phyloP scores from a whole-genome alignment of 805 yeast genomes.

The Gaillardinia entomophila region DNA sequence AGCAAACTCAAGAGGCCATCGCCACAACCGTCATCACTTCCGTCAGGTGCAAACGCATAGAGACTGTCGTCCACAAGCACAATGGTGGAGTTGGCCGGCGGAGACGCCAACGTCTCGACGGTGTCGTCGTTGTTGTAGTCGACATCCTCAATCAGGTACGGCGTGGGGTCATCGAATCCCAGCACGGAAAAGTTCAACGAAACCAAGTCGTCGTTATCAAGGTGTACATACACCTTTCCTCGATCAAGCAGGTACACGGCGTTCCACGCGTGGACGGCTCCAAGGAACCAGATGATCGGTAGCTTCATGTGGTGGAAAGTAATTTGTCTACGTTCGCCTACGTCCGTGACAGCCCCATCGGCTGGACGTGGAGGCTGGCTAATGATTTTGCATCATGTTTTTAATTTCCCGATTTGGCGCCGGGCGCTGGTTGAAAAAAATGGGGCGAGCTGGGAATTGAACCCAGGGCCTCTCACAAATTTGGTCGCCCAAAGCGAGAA shows the following conservation, averaged over 20 bases:
- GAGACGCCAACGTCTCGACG: slow-evolving; percentile 16
- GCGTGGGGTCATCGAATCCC: slow-evolving; percentile 15
- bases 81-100: slow-evolving; percentile 28
- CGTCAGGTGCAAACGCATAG: slow-evolving; percentile 22
- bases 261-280: slow-evolving; percentile 18
- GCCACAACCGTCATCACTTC: slow-evolving; percentile 19
- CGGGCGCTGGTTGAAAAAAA: slow-evolving; percentile 4
- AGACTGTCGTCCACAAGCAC: slow-evolving; percentile 21
- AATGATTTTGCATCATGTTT: no score
- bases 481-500: slow-evolving; percentile 19
- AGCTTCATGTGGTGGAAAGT: no score
- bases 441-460: slow-evolving; percentile 29
- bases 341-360: no score
- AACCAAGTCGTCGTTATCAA: slow-evolving; percentile 31
- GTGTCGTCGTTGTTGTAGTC: slow-evolving; percentile 15
- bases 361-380: no score
- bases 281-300: no score
- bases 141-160: slow-evolving; percentile 6
- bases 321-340: no score
- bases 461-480: slow-evolving; percentile 29
- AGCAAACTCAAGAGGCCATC: slow-evolving; percentile 17
- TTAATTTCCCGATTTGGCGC: no score
- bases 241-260: slow-evolving; percentile 29
- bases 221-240: slow-evolving; percentile 29
- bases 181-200: slow-evolving; percentile 28